phyloP scores from a whole-genome alignment of 2,329 filamentous ascomycete species.

The Penicillium sclerotigenum region DNA sequence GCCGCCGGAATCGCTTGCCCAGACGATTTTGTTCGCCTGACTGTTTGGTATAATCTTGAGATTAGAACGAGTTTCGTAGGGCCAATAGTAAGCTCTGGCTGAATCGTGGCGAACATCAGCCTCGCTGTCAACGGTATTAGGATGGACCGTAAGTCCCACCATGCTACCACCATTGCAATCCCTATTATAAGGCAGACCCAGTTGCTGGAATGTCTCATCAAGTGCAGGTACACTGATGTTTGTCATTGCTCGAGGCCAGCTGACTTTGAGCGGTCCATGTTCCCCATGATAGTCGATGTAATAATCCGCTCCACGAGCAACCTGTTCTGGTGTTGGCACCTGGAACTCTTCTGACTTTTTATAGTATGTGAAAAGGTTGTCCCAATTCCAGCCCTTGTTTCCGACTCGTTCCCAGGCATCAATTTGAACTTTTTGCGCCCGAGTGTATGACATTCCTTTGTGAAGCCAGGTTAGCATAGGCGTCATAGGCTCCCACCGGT shows the following conservation, averaged over 20 bases:
- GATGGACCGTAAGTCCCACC: slow-evolving; percentile 45
- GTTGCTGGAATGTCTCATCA: slow-evolving; percentile 38
- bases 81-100: slow-evolving; percentile 49
- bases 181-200: slow-evolving; percentile 41
- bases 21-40: slow-evolving; percentile 42
- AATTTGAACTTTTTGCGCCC: slow-evolving; percentile 38
- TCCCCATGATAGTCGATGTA: slow-evolving; percentile 29
- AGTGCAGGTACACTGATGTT: slow-evolving; percentile 29
- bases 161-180: slow-evolving; percentile 48
- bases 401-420: slow-evolving; percentile 38
- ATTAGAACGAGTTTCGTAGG: slow-evolving; percentile 42
- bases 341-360: slow-evolving; percentile 31
- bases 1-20: slow-evolving; percentile 23
- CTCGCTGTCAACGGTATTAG: slow-evolving; percentile 42
- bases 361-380: slow-evolving; percentile 31
- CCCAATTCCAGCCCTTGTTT: slow-evolving; percentile 36
- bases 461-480: not conserved
- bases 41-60: slow-evolving; percentile 46
- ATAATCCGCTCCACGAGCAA: slow-evolving; percentile 27
- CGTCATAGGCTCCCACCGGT: not conserved
- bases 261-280: slow-evolving; percentile 31
- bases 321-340: slow-evolving; percentile 24
- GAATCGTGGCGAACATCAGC: slow-evolving; percentile 47
- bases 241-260: slow-evolving; percentile 24
- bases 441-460: slow-evolving; percentile 40